Conservation (phyloP, 176 grass and related monocot genomes). For the Coix lacrymajobi region DNA sequence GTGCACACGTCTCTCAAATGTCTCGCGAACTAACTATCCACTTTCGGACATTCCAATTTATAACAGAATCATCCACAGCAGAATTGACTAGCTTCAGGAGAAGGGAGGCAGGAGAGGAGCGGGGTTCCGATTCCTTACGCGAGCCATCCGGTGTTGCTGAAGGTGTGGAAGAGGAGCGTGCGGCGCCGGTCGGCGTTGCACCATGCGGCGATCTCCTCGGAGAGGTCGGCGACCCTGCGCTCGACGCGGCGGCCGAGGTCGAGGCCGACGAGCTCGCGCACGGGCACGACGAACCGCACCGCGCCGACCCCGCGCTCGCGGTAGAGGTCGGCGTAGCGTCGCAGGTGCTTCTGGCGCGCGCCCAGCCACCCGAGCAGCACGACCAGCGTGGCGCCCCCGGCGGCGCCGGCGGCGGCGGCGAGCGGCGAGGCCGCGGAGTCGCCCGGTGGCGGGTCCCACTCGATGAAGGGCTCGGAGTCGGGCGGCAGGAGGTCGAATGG, state of each 20-base stretch:
- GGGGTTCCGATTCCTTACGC: constrained; percentile 36
- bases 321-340: constrained; percentile 82
- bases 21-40: neutral
- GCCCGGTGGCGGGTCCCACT: constrained; percentile 45
- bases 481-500: constrained; percentile 26
- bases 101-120: neutral
- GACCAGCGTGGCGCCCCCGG: constrained; percentile 54
- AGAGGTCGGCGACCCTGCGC: constrained; percentile 56
- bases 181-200: constrained; percentile 66
- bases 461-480: constrained; percentile 52
- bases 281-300: constrained; percentile 74
- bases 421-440: constrained; percentile 20
- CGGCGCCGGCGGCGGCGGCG: neutral
- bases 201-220: constrained; percentile 63
- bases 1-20: neutral
- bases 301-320: constrained; percentile 56
- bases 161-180: constrained; percentile 85
- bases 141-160: constrained; percentile 99
- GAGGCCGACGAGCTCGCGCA: constrained; percentile 58
- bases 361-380: constrained; percentile 97
- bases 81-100: neutral
- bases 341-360: constrained; percentile 79
- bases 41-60: neutral
- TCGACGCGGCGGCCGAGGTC: constrained; percentile 78
- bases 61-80: neutral